These are phyloP conservation scores for Betula pendula DNA, from an alignment of 306 rosid species.

Conservation along the genomic window DNA sequence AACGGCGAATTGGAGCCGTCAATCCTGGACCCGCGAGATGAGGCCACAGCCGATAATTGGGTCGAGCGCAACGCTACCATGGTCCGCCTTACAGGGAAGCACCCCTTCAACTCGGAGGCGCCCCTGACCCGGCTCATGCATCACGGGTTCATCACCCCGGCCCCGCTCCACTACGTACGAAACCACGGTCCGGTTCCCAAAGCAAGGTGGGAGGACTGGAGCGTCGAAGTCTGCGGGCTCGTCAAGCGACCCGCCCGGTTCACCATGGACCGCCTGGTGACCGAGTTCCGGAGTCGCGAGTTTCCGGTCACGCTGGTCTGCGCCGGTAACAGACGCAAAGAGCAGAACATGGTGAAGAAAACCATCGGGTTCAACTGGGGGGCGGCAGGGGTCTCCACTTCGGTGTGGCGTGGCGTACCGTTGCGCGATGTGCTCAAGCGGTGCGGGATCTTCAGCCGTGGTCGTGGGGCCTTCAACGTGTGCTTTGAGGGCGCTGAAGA, in stretches of 20 bases:
- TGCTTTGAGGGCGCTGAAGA: constrained; percentile 86
- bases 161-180: constrained; percentile 77
- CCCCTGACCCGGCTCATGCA: constrained; percentile 68
- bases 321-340: constrained; percentile 78
- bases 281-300: constrained; percentile 52
- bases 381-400: constrained; percentile 59
- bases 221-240: constrained; percentile 65
- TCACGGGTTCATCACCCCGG: constrained; percentile 85
- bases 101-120: constrained; percentile 74
- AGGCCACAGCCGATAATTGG: constrained; percentile 73
- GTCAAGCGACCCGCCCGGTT: constrained; percentile 50
- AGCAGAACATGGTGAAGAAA: constrained; percentile 76
- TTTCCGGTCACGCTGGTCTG: constrained; percentile 64
- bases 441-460: constrained; percentile 51
- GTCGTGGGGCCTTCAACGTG: constrained; percentile 58
- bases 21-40: constrained; percentile 55
- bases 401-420: constrained; percentile 77
- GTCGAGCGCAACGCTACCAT: constrained; percentile 57
- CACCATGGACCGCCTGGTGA: constrained; percentile 61
- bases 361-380: constrained; percentile 90
- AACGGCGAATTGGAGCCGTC: constrained; percentile 53
- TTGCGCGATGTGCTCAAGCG: constrained; percentile 48
- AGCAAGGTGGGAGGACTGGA: constrained; percentile 63
- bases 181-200: constrained; percentile 71
- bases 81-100: constrained; percentile 80